These are phyloP conservation scores for Globisporangium yorkense DNA, from an alignment of 352 stramenopile genomes.

Conservation along the genomic window DNA sequence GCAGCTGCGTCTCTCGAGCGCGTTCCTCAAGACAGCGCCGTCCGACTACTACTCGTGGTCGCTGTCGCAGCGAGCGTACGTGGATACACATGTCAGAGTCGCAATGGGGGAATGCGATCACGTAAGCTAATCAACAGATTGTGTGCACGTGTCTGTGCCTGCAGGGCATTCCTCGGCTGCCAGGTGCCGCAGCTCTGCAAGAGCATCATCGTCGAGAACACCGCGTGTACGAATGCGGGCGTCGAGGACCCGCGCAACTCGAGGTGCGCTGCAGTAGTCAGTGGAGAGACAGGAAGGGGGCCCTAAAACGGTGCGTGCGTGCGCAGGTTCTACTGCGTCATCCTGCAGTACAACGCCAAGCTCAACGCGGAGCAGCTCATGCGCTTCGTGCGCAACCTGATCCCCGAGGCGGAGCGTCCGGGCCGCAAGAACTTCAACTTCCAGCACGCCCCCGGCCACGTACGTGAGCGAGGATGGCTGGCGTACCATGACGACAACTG, in stretches of 20 bases:
- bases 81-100: background rate
- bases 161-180: slow-evolving; percentile 61
- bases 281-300: background rate
- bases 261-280: slow-evolving; percentile 17
- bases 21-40: slow-evolving; percentile 58
- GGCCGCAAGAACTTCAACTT: slow-evolving; percentile 86
- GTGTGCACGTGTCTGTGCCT: background rate
- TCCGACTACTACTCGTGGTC: slow-evolving; percentile 75
- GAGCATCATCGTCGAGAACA: slow-evolving; percentile 89
- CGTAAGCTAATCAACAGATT: background rate
- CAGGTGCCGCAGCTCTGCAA: slow-evolving; percentile 77
- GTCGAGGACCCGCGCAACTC: slow-evolving; percentile 59
- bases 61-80: slow-evolving; percentile 54
- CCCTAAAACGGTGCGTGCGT: background rate
- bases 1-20: slow-evolving; percentile 41
- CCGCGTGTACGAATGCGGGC: slow-evolving; percentile 51
- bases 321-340: slow-evolving; percentile 76
- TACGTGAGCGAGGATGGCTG: slow-evolving; percentile 5
- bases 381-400: slow-evolving; percentile 65
- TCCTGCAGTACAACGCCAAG: slow-evolving; percentile 85
- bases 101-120: background rate
- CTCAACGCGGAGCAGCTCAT: slow-evolving; percentile 78
- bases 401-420: slow-evolving; percentile 45
- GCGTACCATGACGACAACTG: background rate
- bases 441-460: slow-evolving; percentile 67